A percentile compares a stretch with the other conserved stretches of the same genome.
These are phyloP conservation scores for Jamesozyma rosinii DNA, from an alignment of 805 yeast species.

Conservation along the genomic window DNA sequence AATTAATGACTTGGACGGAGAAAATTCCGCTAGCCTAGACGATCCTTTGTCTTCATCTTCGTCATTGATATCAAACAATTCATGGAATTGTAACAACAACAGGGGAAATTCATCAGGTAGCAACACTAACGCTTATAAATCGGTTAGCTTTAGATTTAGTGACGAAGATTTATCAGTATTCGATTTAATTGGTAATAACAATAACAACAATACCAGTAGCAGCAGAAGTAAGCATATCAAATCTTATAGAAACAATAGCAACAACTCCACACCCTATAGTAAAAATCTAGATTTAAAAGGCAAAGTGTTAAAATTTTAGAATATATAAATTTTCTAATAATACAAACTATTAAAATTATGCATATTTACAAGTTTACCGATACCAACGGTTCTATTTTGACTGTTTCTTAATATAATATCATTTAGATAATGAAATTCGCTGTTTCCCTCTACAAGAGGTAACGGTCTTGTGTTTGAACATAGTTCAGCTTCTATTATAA, in stretches of 20 bases:
- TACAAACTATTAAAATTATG: neutral
- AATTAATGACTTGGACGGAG: conserved; percentile 23
- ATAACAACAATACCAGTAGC: neutral
- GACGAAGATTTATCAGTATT: conserved; percentile 34
- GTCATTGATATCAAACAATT: conserved; percentile 2
- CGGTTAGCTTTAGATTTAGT: conserved; percentile 20
- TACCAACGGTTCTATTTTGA: conserved; percentile 3
- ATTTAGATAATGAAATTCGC: conserved; percentile 1
- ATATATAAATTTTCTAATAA: neutral
- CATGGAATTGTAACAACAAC: neutral
- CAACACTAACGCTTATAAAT: conserved; percentile 2
- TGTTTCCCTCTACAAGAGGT: neutral
- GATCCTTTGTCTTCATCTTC: conserved; percentile 6
- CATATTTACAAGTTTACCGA: conserved; percentile 1
- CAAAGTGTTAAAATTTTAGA: neutral
- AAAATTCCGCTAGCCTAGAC: conserved; percentile 8
- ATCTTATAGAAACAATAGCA: neutral
- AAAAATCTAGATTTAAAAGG: neutral
- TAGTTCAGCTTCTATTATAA: neutral
- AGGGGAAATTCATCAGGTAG: neutral
- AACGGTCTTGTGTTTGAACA: neutral
- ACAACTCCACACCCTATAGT: neutral
- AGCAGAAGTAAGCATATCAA: neutral
- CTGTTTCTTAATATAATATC: conserved; percentile 2
- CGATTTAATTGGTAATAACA: conserved; percentile 30